phyloP scores from a whole-genome alignment of 2,329 filamentous ascomycete species.

The Ascochyta fabae region DNA sequence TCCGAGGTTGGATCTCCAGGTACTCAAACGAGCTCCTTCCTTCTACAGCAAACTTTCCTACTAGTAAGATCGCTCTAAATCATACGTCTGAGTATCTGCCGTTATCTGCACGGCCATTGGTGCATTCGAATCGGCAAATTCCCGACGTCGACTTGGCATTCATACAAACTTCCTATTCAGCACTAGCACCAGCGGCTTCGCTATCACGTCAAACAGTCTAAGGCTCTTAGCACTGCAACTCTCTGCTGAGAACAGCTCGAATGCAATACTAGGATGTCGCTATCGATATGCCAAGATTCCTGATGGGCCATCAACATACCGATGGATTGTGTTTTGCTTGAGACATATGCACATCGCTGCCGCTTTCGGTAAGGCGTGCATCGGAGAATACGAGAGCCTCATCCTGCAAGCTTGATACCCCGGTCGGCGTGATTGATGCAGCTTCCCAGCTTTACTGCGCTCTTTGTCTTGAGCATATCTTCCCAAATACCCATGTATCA shows the following conservation, averaged over 20 bases:
- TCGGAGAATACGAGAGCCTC: conserved; percentile 6
- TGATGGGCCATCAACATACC: not conserved
- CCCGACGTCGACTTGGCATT: not conserved
- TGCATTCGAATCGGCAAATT: not conserved
- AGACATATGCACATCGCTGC: not conserved
- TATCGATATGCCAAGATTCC: conserved; percentile 1
- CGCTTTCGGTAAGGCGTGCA: not conserved
- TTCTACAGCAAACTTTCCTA: too few relatives aligned
- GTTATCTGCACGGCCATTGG: not conserved
- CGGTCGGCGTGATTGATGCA: not conserved
- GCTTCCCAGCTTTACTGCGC: too few relatives aligned
- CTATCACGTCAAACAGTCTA: not conserved
- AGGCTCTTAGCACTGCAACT: not conserved
- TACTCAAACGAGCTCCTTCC: too few relatives aligned
- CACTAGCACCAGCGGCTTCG: not conserved
- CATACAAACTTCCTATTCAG: conserved; percentile 5
- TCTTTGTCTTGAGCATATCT: too few relatives aligned
- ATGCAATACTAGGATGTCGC: not conserved
- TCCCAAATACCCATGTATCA: too few relatives aligned
- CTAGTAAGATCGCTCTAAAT: too few relatives aligned
- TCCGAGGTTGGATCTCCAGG: too few relatives aligned
- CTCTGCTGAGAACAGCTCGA: not conserved
- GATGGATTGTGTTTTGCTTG: not conserved
- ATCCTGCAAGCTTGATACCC: not conserved
- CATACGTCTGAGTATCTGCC: too few relatives aligned